Evolutionary conservation across 768 basidiomycete species (phyloP), one percentile per base, ranked within the genome.

Genomic region (Botryobasidium botryosum): DNA sequence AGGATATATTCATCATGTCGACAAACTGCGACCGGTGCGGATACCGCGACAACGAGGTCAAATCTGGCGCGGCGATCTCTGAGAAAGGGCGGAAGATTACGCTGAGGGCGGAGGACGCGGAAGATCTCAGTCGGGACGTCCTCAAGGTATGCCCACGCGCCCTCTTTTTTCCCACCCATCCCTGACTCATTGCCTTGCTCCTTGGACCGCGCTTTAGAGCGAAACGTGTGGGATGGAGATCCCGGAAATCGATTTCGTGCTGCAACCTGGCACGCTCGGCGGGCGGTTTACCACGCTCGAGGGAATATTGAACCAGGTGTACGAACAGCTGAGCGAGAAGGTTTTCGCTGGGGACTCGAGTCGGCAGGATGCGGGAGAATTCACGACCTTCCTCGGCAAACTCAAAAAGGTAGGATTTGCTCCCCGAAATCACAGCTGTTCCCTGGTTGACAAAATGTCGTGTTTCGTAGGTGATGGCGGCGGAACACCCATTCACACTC

Each of bases 1-100:
- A 94, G 91, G 90, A 99, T 53, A 79, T 88, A 45, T 64, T 97
- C 44, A 92, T 97, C 62, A 96, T 96, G 90, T 92, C 92, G 20
- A 91, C 91, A 5, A 96, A 94, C 59, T 97, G 94, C 59, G 86
- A 90, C 47, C 62, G 65, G 42, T 99, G 94, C 60, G 94, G 94
- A 1, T 99, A 97, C 61, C 71, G 86, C 46, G 94, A 99, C 62
- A 97, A 91, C 55, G 94, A 99, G 63, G 82, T 99, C 56, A 99
- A 99, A 61, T 84, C 87, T 4, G 87, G 92, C 18, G 64, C 77
- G 2, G 90, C 91, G 1, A 85, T 96, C 46, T 85, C 92, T 3
- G 73, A 71, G 3, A 68, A 81, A 55, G 94, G 92, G 15, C 91
- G 84, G 60, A 72, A 68, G 46, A 87, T 96, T 51, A 85, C 71